Percentiles rank a stretch among this genome's conserved stretches.
Evolutionary conservation across 495 filamentous ascomycete species (phyloP).

Genomic region (Aspergillus coremiiformis): DNA sequence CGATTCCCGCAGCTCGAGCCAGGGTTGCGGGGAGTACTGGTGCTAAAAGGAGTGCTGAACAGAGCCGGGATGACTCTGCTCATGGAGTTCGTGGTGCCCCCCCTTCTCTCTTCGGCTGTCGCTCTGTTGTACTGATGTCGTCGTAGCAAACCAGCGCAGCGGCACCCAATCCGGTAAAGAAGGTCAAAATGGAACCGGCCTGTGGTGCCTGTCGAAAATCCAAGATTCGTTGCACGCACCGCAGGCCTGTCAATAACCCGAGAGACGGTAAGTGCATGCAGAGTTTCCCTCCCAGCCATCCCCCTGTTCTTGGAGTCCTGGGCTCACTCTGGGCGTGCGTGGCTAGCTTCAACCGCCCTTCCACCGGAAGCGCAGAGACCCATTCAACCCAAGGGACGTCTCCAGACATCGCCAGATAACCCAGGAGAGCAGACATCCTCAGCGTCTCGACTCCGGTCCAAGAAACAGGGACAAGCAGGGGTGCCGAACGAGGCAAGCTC

Average conservation of each 20-base stretch:
- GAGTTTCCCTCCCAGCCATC: background rate
- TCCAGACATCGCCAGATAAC: too few relatives aligned
- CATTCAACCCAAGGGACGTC: too few relatives aligned
- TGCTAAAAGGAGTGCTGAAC: background rate
- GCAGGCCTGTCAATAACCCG: background rate
- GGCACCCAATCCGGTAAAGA: background rate
- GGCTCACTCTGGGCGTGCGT: too few relatives aligned
- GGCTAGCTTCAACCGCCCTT: too few relatives aligned
- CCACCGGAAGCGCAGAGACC: too few relatives aligned
- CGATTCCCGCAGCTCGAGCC: too few relatives aligned
- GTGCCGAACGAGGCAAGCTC: too few relatives aligned
- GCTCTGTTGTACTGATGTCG: background rate
- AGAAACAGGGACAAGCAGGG: too few relatives aligned
- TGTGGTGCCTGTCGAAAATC: conserved; percentile 8
- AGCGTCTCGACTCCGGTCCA: too few relatives aligned
- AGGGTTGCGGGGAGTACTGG: too few relatives aligned
- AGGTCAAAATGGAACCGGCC: conserved; percentile 4
- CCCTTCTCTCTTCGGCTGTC: background rate
- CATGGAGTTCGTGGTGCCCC: background rate
- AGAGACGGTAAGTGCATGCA: background rate
- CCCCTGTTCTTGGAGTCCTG: too few relatives aligned
- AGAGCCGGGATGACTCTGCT: background rate
- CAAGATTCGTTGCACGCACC: conserved; percentile 17
- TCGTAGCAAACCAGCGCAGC: background rate
- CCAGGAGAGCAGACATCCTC: too few relatives aligned